Base-by-base conservation (phyloP, 495 filamentous ascomycete species). In the Clavariopsis aquatica region DNA sequence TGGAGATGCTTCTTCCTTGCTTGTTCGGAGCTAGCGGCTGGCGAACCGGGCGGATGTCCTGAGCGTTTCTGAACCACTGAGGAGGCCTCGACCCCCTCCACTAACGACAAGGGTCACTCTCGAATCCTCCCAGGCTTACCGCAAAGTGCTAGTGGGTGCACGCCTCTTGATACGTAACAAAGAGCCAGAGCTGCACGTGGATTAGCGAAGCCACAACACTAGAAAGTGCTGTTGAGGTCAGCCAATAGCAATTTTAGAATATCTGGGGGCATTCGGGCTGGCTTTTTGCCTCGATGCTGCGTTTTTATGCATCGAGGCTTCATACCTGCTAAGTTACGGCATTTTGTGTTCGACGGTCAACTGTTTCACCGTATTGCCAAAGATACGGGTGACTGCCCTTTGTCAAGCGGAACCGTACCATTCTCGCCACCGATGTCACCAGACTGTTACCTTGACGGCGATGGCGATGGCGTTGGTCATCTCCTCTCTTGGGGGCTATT, bases 191-290 rank as follows among this genome's bases (percentile, higher is more conserved):
- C 41, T 68, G 66, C 66, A 62, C 62, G 67, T 70, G 57, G 57
- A 49, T 66, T 57, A 66, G 56, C 52, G 53, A 65, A 66, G 52
- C 67, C 62, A 65, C 66, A 7, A 22, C 24, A 52, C 56, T 34
- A 54, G 23, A 58, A 26, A 24, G 66, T 62, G 63, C 67, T 62
- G 65, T 62, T n/a, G 62, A 54, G 56, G 10, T 59, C 34, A 46
- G 34, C 67, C 67, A 70, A 66, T 70, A 45, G 49, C 29, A 66
- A 62, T 66, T 62, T 66, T 62, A 46, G 67, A 66, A 66, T 70
- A 52, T 60, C 57, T 27, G 34, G 26, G 15, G 46, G 49, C 13
- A n/a, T 61, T 34, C 46, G 52, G 47, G 57, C 52, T 60, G 49
- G 55, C 36, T 23, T 66, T 62, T 65, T 65, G 56, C 55, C 49